Conservation (phyloP, 1,284 basidiomycete genomes). For the Sanghuangporus sanghuang region DNA sequence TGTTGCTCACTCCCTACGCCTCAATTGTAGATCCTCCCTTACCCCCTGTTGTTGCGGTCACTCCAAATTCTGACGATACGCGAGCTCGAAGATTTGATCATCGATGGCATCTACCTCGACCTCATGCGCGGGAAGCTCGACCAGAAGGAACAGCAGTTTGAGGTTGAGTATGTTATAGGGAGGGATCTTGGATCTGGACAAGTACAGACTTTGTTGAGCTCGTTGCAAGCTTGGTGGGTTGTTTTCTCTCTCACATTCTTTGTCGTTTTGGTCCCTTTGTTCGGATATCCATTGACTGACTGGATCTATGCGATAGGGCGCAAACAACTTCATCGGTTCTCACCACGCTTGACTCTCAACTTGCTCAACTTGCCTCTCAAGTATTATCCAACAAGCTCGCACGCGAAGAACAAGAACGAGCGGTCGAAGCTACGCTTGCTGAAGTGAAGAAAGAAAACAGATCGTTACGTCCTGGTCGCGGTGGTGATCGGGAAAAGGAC, state of each 20-base stretch:
- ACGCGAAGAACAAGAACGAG: conserved; percentile 42
- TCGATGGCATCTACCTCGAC: conserved; percentile 90
- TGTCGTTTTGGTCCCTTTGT: neutral
- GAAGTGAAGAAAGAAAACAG: conserved; percentile 42
- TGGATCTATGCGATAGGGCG: conserved; percentile 44
- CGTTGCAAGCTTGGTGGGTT: conserved; percentile 69
- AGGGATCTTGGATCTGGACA: conserved; percentile 75
- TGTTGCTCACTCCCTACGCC: neutral
- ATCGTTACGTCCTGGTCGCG: conserved; percentile 23
- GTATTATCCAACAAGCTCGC: conserved; percentile 31
- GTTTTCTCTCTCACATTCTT: neutral
- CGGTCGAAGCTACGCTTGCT: conserved; percentile 40
- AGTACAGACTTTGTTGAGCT: conserved; percentile 52
- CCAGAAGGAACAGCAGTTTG: conserved; percentile 81
- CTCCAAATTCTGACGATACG: conserved; percentile 74
- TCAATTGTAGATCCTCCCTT: conserved; percentile 61
- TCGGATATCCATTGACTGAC: neutral
- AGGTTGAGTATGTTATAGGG: conserved; percentile 89
- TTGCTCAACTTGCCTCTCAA: conserved; percentile 39
- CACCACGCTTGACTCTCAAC: conserved; percentile 51
- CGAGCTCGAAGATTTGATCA: conserved; percentile 91
- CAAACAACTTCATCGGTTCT: conserved; percentile 62
- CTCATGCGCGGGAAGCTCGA: conserved; percentile 87
- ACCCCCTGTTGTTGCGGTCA: conserved; percentile 55
- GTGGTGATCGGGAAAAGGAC: conserved; percentile 23